Conservation (phyloP, 2,329 filamentous ascomycete species). For the Hirsutella minnesotensis region DNA sequence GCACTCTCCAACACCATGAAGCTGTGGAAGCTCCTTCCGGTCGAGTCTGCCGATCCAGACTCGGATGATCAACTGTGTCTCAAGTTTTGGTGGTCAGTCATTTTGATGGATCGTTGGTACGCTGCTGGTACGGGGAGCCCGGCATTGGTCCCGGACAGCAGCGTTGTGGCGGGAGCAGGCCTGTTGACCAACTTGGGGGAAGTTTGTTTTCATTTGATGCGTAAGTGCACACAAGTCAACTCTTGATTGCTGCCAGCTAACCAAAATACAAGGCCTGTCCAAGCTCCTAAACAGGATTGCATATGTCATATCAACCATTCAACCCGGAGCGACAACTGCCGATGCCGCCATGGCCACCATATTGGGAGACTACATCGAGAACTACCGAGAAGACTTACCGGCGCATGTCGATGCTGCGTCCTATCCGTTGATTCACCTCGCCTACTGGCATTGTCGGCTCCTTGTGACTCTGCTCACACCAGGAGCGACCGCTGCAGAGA, state of each 20-base stretch:
- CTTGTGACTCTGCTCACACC: constrained; percentile 50
- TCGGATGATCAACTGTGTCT: constrained; percentile 50
- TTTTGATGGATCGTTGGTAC: constrained; percentile 63
- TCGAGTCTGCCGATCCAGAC: constrained; percentile 39
- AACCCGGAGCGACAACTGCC: constrained; percentile 20
- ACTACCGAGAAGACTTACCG: constrained; percentile 54
- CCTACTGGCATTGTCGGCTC: constrained; percentile 59
- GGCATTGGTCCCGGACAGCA: constrained; percentile 49
- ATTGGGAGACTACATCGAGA: constrained; percentile 34
- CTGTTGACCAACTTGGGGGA: constrained; percentile 51
- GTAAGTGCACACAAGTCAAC: constrained; percentile 33
- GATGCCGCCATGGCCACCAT: constrained; percentile 21
- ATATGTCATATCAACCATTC: constrained; percentile 23
- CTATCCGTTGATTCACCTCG: constrained; percentile 49
- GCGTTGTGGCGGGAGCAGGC: constrained; percentile 45
- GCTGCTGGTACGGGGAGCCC: constrained; percentile 55
- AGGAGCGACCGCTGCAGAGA: constrained; percentile 40
- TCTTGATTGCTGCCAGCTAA: background rate
- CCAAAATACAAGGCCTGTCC: constrained; percentile 34
- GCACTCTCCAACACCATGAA: constrained; percentile 54
- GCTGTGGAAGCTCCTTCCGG: constrained; percentile 33
- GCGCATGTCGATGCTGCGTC: constrained; percentile 37
- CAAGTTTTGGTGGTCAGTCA: constrained; percentile 60
- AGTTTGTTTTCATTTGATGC: constrained; percentile 49
- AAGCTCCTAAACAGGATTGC: constrained; percentile 37